phyloP scores from a whole-genome alignment of 2,329 filamentous ascomycete genomes.

The Talaromyces sp. region DNA sequence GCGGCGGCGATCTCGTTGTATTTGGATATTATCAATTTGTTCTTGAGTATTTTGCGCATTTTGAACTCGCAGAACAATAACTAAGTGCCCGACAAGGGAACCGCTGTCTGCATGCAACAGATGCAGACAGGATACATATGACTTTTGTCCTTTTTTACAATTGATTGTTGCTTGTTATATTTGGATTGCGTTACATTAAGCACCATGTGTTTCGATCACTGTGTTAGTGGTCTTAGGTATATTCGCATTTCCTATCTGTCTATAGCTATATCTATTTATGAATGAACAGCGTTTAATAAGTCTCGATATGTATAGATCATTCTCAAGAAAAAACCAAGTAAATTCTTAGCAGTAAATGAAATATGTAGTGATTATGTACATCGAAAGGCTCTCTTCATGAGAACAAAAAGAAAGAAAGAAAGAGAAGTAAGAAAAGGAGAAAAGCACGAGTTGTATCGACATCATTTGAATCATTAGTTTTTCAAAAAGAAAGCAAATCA shows the following conservation, averaged over 20 bases:
- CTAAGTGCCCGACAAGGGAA: conserved; percentile 46
- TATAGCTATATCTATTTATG: neutral
- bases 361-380: conserved; percentile 12
- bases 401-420: neutral
- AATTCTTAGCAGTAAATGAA: conserved; percentile 1
- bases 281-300: conserved; percentile 1
- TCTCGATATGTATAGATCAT: neutral
- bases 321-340: neutral
- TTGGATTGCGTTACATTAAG: neutral
- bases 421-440: neutral
- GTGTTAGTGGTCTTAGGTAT: neutral
- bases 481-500: neutral
- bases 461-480: conserved; percentile 3
- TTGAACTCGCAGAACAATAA: conserved; percentile 95
- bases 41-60: conserved; percentile 91
- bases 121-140: neutral
- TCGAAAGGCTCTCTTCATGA: neutral
- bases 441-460: neutral
- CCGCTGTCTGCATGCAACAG: neutral
- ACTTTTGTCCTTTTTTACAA: neutral
- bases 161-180: neutral
- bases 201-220: neutral
- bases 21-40: conserved; percentile 94
- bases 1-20: conserved; percentile 93
- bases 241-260: neutral